These are phyloP conservation scores for Violaceomyces palustris DNA, from an alignment of 1,284 basidiomycete species.

Conservation along the genomic window DNA sequence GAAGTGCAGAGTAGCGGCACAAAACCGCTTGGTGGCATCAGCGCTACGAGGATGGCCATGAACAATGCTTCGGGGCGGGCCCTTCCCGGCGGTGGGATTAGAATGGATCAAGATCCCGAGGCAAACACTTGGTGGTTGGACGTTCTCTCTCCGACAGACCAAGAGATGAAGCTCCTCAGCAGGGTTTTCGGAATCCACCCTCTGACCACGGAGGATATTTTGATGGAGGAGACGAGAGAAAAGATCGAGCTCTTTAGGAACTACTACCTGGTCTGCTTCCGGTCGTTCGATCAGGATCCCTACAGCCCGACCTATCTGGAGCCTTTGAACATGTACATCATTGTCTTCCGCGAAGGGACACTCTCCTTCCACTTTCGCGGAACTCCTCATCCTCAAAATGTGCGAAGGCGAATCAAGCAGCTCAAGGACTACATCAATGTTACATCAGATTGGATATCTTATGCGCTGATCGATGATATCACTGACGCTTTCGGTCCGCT, in stretches of 20 bases:
- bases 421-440: constrained; percentile 98
- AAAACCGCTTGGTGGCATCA: constrained; percentile 11
- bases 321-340: constrained; percentile 98
- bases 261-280: constrained; percentile 99
- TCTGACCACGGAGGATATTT: constrained; percentile 96
- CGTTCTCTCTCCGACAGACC: constrained; percentile 86
- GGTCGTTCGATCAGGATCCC: constrained; percentile 96
- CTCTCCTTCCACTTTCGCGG: constrained; percentile 95
- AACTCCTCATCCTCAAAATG: constrained; percentile 95
- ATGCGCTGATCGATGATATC: constrained; percentile 98
- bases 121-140: constrained; percentile 96
- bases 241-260: constrained; percentile 99
- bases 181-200: constrained; percentile 82
- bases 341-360: constrained; percentile 97
- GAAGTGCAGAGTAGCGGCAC: constrained; percentile 6
- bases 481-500: constrained; percentile 98
- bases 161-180: constrained; percentile 94
- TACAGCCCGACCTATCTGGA: constrained; percentile 97
- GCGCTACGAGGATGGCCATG: constrained; percentile 12
- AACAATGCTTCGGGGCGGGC: constrained; percentile 4
- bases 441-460: constrained; percentile 99
- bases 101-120: constrained; percentile 57
- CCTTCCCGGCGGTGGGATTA: constrained; percentile 40
- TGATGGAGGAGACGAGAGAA: constrained; percentile 98
- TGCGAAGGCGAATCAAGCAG: constrained; percentile 95